Evolutionary conservation across 176 grass and related monocot genomes (phyloP), one percentile per base, ranked within the genome.

Genomic region (Themeda triandra): DNA sequence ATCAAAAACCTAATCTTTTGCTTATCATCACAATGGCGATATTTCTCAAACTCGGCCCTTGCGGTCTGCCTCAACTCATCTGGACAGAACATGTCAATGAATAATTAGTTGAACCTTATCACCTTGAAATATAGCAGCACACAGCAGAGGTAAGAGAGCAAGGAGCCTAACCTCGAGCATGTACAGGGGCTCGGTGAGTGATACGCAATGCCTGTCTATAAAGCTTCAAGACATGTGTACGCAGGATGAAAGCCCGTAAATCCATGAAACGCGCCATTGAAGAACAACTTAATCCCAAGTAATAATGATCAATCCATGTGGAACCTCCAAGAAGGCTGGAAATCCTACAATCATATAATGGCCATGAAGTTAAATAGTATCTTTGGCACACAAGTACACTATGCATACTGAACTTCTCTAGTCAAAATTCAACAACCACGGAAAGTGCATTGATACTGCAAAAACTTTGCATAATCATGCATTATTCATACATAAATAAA

Each of bases 41-140:
- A 89, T 85, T 99, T 92, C 71, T 96, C 93, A 64, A 99, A 94
- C 83, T 99, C 96, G 10, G 64, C 80, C 68, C 96, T 87, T 82
- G 95, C 80, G 6, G 80, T 91, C 83, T 82, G 46, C 79, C 84
- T 96, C 86, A 99, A 63, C 42, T 99, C 93, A 85, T 91, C 96
- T 99, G 66, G 63, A 82, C 4, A 83, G 83, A 83, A 21, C 82
- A 73, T 28, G 69, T 27, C 45, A 15, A 84, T 63, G 44, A 37
- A 72, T 86, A 63, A 40, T 80, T 77, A 88, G 58, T 41, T 76
- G 49, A 19, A 18, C 15, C 14, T 75, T 65, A 15, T 69, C 35
- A 18, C 27, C 21, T 75, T 65, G 15, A 74, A 69, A 69, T 15
- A 75, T 62, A 78, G 76, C 66, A 72, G 17, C 32, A 84, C 6